Evolutionary conservation across 805 yeast species (phyloP), one percentile per base, ranked within the genome.

Genomic region (Suhomyces pyralidae): DNA sequence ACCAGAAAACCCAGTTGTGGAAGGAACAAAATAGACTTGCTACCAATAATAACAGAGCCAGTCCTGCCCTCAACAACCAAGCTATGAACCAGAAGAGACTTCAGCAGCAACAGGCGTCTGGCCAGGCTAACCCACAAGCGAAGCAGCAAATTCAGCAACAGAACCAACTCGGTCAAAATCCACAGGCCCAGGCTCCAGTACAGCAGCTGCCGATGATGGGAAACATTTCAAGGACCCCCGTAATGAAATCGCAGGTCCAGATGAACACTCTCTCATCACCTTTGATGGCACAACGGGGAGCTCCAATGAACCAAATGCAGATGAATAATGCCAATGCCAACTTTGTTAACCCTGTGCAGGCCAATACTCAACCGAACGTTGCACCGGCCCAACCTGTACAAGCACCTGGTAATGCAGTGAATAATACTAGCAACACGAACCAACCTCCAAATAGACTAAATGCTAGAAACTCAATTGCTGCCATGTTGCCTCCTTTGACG

Each of bases 401-500:
- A 15, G 42, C 24, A 19, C 22, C 42, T 17, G 40, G 20, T 5
- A 36, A 7, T n/a, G 40, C 12, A 12, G 20, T 36, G 3, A 38
- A 38, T 19, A 38, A 8, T 17, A 24, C 42, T 19, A 19, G 17
- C 30, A 51, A 45, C 22, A n/a, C 14, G 6, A 47, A 9, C 15
- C 48, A 46, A 32, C 49, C 14, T 12, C 10, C 32, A 2, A 28
- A 34, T 19, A 30, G 47, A 8, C 15, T 46, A 20, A 46, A 46
- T 15, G 49, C 49, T 7, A 46, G 49, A 36, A 46, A 46, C 6
- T 42, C 54, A 7, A 47, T 49, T 20, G 47, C 55, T 24, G 49
- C 64, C 10, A 54, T 63, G 25, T 55, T 73, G 45, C 78, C 78
- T 5, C 70, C 69, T 9, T 61, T 74, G 49, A 73, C 86, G 19